phyloP scores from a whole-genome alignment of 2,329 filamentous ascomycete genomes.

The Penicillium concentricum region DNA sequence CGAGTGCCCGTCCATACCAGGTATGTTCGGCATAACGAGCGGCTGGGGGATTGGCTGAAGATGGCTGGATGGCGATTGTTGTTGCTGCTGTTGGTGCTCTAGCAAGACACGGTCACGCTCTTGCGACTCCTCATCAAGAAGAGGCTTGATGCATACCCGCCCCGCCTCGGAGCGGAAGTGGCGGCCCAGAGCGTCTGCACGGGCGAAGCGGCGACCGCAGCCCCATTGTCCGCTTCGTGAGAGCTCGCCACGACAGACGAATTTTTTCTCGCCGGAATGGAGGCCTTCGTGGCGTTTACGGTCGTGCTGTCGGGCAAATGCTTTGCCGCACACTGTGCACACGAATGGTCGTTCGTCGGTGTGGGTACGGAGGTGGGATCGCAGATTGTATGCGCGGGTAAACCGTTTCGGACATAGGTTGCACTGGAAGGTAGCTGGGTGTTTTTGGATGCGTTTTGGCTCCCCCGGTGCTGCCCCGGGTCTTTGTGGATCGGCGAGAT shows the following conservation, averaged over 20 bases:
- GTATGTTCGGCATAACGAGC: conserved; percentile 63
- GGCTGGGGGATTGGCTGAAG: conserved; percentile 57
- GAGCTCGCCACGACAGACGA: conserved; percentile 90
- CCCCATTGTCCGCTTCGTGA: conserved; percentile 85
- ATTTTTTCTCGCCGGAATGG: conserved; percentile 97
- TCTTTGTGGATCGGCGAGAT: conserved; percentile 83
- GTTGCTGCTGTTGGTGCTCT: conserved; percentile 66
- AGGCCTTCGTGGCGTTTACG: conserved; percentile 95
- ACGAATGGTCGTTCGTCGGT: conserved; percentile 97
- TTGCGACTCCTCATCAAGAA: conserved; percentile 88
- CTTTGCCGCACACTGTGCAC: conserved; percentile 94
- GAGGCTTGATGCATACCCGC: conserved; percentile 92
- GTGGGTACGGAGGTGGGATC: conserved; percentile 91
- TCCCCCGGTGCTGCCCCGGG: conserved; percentile 62
- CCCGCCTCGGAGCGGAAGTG: conserved; percentile 97
- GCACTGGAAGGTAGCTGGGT: conserved; percentile 96
- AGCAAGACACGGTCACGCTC: conserved; percentile 75
- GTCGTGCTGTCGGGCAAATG: conserved; percentile 95
- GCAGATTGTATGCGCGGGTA: conserved; percentile 92
- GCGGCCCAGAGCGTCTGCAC: conserved; percentile 88
- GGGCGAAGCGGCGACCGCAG: conserved; percentile 87
- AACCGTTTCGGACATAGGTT: conserved; percentile 91
- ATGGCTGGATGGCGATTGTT: conserved; percentile 57
- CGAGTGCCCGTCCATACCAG: conserved; percentile 58
- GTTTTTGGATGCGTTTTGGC: conserved; percentile 87